phyloP scores from a whole-genome alignment of 805 yeast species.

The Candida qinlingensis region DNA sequence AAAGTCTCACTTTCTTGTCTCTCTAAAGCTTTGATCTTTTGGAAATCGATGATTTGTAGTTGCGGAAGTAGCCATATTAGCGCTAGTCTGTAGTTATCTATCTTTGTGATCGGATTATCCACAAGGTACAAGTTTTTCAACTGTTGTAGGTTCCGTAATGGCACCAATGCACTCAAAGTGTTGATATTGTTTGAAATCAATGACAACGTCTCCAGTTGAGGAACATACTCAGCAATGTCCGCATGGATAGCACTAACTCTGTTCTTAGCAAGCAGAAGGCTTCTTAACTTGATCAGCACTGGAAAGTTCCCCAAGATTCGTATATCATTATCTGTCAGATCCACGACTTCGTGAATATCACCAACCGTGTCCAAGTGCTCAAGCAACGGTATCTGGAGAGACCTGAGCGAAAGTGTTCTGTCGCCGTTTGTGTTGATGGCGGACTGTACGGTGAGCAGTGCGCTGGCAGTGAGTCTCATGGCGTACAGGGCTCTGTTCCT shows the following conservation, averaged over 20 bases:
- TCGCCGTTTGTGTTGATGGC: conserved; percentile 39
- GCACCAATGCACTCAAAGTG: conserved; percentile 38
- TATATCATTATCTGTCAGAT: conserved; percentile 73
- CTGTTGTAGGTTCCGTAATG: conserved; percentile 33
- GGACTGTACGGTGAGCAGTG: conserved; percentile 44
- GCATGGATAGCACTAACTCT: conserved; percentile 40
- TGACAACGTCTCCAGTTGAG: conserved; percentile 45
- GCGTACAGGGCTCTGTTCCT: background rate
- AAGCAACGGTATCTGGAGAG: conserved; percentile 35
- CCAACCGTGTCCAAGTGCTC: conserved; percentile 38
- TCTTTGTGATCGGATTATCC: conserved; percentile 52
- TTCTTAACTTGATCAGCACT: conserved; percentile 34
- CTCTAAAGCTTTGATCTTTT: conserved; percentile 53
- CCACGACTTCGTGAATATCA: conserved; percentile 49
- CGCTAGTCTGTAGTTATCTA: conserved; percentile 52
- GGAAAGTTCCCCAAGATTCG: conserved; percentile 48
- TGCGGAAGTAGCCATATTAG: conserved; percentile 60
- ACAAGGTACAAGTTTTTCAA: conserved; percentile 45
- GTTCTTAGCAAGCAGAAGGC: conserved; percentile 62
- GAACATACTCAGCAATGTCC: conserved; percentile 30
- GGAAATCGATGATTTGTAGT: conserved; percentile 62
- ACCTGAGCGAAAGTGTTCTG: conserved; percentile 36
- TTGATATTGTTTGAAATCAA: conserved; percentile 48
- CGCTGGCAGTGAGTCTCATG: conserved; percentile 57
- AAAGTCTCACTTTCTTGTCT: conserved; percentile 37